These are phyloP conservation scores for Akanthomyces dipterigenus DNA, from an alignment of 2,329 filamentous ascomycete genomes.

Conservation along the genomic window DNA sequence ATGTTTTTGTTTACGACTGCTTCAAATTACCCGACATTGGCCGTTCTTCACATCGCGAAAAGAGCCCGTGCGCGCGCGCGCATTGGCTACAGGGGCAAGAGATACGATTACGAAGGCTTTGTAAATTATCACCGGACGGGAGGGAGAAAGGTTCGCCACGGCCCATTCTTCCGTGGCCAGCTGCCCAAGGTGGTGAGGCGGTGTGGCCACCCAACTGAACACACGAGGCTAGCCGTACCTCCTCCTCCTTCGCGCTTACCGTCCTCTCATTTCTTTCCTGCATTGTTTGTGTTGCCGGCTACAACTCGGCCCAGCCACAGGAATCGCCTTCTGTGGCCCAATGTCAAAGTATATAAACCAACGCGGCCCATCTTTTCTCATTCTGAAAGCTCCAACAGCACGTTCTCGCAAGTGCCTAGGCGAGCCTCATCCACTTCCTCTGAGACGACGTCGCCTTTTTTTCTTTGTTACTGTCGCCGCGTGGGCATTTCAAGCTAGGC, in stretches of 20 bases:
- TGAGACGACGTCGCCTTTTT: constrained; percentile 13
- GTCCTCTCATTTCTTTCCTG: constrained; percentile 3
- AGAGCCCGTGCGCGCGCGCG: no score
- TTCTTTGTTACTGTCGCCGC: constrained; percentile 5
- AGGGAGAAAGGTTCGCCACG: no score
- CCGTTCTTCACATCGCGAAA: no score
- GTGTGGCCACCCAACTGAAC: no score
- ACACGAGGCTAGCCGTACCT: no score
- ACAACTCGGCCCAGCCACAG: background rate
- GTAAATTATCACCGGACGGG: no score
- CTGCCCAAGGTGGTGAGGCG: no score
- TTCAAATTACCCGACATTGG: no score
- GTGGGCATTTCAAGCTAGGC: constrained; percentile 2
- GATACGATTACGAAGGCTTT: no score
- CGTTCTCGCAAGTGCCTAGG: constrained; percentile 10
- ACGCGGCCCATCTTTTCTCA: constrained; percentile 10
- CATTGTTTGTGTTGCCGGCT: background rate
- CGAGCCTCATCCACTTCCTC: constrained; percentile 13
- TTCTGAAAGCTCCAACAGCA: constrained; percentile 14
- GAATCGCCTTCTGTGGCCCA: background rate
- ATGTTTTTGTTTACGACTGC: no score
- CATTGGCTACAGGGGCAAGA: no score
- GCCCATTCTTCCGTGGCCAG: no score
- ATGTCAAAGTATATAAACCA: constrained; percentile 10
- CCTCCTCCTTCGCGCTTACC: background rate